phyloP scores from a whole-genome alignment of 2,329 filamentous ascomycete species.

The Microcyclosporella mali region DNA sequence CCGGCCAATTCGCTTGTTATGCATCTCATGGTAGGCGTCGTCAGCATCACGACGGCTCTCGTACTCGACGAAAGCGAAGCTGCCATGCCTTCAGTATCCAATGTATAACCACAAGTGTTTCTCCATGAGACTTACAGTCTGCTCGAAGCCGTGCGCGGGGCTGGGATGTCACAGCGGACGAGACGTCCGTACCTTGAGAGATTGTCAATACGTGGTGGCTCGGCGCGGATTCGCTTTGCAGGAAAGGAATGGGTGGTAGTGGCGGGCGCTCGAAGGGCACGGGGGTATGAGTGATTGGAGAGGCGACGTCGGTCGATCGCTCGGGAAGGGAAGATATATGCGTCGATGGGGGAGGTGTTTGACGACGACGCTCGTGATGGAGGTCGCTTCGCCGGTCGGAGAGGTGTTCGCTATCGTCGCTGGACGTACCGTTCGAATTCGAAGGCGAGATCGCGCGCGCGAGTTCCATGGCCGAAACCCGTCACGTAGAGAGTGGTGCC shows the following conservation, averaged over 20 bases:
- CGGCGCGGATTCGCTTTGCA: too few species aligned
- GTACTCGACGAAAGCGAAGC: constrained; percentile 98
- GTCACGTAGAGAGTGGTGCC: constrained; percentile 96
- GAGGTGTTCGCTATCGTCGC: constrained; percentile 3
- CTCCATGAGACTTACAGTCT: constrained; percentile 69
- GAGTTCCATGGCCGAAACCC: constrained; percentile 97
- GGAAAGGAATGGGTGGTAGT: constrained; percentile 2
- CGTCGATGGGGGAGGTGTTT: background rate
- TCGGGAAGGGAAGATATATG: background rate
- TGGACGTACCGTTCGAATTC: constrained; percentile 99
- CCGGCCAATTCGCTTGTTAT: constrained; percentile 95
- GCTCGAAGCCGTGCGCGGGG: constrained; percentile 85
- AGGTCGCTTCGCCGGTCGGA: constrained; percentile 3
- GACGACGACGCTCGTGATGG: background rate
- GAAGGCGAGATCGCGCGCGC: constrained; percentile 98
- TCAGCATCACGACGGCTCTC: constrained; percentile 97
- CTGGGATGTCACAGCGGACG: constrained; percentile 96
- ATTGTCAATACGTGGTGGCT: constrained; percentile 35
- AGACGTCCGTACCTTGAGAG: constrained; percentile 82
- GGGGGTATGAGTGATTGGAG: background rate
- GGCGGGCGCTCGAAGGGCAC: background rate
- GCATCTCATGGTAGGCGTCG: constrained; percentile 99
- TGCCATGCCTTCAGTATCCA: constrained; percentile 38
- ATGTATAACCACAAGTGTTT: constrained; percentile 7
- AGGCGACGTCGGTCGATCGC: background rate